Evolutionary conservation across 805 yeast species (phyloP).

Genomic region (Candida nonsorbophila): DNA sequence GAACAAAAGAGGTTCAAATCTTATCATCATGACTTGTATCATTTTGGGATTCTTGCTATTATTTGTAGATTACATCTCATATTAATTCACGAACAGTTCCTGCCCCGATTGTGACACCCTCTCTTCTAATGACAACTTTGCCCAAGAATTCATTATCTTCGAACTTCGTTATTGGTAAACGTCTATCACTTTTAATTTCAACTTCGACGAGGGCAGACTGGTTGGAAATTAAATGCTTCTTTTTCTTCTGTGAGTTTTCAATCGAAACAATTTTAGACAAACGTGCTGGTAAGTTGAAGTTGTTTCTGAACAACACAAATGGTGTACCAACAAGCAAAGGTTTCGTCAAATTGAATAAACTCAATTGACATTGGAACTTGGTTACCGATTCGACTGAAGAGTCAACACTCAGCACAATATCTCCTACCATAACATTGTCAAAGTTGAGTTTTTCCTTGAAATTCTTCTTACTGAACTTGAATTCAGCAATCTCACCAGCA

Average conservation of each 20-base stretch:
- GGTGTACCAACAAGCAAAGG: conserved; percentile 81
- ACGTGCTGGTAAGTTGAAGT: conserved; percentile 65
- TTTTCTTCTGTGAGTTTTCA: conserved; percentile 17
- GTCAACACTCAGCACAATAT: conserved; percentile 29
- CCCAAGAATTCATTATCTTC: conserved; percentile 50
- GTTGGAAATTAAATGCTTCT: conserved; percentile 53
- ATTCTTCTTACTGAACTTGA: conserved; percentile 40
- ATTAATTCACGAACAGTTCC: conserved; percentile 36
- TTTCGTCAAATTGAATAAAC: conserved; percentile 43
- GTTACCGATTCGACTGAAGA: conserved; percentile 21
- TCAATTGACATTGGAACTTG: conserved; percentile 22
- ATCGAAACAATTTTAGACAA: conserved; percentile 41
- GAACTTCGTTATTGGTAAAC: conserved; percentile 50
- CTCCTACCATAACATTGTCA: conserved; percentile 62
- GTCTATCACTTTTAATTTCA: conserved; percentile 40
- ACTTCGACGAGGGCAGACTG: conserved; percentile 57
- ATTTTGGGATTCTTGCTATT: conserved; percentile 29
- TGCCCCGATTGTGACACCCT: conserved; percentile 67
- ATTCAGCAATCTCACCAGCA: conserved; percentile 59
- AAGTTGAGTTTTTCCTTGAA: conserved; percentile 44
- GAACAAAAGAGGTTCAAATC: conserved; percentile 44
- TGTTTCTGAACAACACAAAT: conserved; percentile 71
- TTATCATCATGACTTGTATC: conserved; percentile 29
- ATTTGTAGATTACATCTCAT: conserved; percentile 24
- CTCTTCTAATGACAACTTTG: conserved; percentile 63